These are phyloP conservation scores for Gentiana dahurica DNA, from an alignment of 257 asterid genomes.

Conservation along the genomic window DNA sequence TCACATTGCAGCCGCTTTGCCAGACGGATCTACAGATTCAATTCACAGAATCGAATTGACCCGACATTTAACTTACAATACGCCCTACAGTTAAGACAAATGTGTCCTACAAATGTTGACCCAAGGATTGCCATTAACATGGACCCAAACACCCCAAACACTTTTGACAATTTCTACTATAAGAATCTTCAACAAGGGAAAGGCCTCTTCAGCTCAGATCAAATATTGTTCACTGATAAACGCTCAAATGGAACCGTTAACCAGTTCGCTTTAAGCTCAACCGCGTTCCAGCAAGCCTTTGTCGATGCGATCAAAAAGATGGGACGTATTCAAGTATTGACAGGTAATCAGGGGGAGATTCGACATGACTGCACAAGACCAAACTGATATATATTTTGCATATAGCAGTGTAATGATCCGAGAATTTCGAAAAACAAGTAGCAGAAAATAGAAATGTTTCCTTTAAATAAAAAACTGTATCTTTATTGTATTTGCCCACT, in stretches of 20 bases:
- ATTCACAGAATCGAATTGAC: slow-evolving; percentile 28
- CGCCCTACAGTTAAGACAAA: slow-evolving; percentile 43
- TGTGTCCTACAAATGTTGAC: slow-evolving; percentile 63
- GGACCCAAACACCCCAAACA: slow-evolving; percentile 51
- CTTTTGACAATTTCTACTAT: slow-evolving; percentile 61
- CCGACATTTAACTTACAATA: slow-evolving; percentile 42
- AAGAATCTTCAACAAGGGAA: slow-evolving; percentile 55
- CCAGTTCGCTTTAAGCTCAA: slow-evolving; percentile 32
- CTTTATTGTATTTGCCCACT: too few species aligned
- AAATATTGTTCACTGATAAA: slow-evolving; percentile 47
- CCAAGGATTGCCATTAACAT: slow-evolving; percentile 62
- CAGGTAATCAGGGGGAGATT: slow-evolving; percentile 64
- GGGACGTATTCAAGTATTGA: slow-evolving; percentile 62
- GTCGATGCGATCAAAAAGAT: slow-evolving; percentile 40
- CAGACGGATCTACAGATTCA: slow-evolving; percentile 54
- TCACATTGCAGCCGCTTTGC: slow-evolving; percentile 64
- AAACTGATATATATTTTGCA: slow-evolving; percentile 18
- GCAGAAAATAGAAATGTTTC: too few species aligned
- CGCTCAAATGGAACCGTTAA: slow-evolving; percentile 48
- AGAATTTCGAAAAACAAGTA: too few species aligned
- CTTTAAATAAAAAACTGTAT: too few species aligned
- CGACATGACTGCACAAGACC: slow-evolving; percentile 61
- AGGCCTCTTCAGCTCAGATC: slow-evolving; percentile 65
- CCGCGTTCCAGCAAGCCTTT: slow-evolving; percentile 48
- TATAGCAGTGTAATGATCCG: too few species aligned